Percentiles rank a stretch among this genome's conserved stretches.
phyloP scores from a whole-genome alignment of 257 asterid species.

The Sherardia arvensis region DNA sequence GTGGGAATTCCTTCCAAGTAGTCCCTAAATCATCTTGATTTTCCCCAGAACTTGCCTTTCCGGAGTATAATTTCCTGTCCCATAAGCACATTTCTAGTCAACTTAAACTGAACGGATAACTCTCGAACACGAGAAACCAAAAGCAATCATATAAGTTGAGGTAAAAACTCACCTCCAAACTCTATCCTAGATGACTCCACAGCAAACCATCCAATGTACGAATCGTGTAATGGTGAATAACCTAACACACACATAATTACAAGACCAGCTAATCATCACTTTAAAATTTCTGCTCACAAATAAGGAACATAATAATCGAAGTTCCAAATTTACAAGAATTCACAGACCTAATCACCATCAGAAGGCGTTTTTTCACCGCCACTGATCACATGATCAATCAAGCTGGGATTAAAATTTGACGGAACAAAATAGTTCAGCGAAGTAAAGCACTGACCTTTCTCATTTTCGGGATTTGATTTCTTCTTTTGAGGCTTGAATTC shows the following conservation, averaged over 20 bases:
- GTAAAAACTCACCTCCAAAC: conserved; percentile 48
- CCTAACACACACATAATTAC: conserved; percentile 25
- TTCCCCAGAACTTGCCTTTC: conserved; percentile 83
- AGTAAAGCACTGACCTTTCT: conserved; percentile 42
- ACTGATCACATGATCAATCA: conserved; percentile 11
- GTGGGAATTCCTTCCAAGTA: conserved; percentile 90
- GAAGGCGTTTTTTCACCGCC: conserved; percentile 60
- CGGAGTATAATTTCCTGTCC: conserved; percentile 66
- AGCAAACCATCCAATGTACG: conserved; percentile 79
- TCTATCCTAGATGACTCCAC: conserved; percentile 79
- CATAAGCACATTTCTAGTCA: conserved; percentile 11
- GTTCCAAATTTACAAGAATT: background rate
- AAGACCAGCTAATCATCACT: background rate
- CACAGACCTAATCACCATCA: conserved; percentile 81
- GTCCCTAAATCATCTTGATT: conserved; percentile 77
- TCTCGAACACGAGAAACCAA: background rate
- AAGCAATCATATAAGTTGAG: background rate
- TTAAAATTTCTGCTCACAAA: background rate
- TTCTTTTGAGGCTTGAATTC: conserved; percentile 44
- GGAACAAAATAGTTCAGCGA: background rate
- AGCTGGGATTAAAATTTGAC: background rate
- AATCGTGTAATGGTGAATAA: conserved; percentile 73
- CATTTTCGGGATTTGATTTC: conserved; percentile 59
- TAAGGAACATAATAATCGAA: background rate
- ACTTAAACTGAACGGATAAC: background rate